phyloP scores from a whole-genome alignment of 1,284 basidiomycete genomes.

The Ceratobasidium papillatum region DNA sequence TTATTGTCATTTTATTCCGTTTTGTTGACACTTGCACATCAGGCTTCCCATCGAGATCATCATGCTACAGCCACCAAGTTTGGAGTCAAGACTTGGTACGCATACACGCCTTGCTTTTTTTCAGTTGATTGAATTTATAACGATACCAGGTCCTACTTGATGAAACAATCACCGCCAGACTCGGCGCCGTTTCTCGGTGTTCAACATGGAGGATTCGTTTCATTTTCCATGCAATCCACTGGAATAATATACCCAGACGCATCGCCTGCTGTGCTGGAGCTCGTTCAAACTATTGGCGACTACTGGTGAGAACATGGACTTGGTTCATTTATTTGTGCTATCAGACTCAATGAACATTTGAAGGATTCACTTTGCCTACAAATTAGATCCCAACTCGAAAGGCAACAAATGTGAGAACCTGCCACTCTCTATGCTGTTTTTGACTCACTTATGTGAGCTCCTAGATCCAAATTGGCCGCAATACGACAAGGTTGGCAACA shows the following conservation, averaged over 20 bases:
- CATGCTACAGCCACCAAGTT: conserved; percentile 14
- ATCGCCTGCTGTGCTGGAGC: neutral
- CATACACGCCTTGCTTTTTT: neutral
- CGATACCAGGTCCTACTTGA: conserved; percentile 5
- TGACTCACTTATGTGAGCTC: neutral
- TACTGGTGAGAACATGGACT: conserved; percentile 9
- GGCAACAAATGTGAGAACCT: neutral
- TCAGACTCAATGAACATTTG: neutral
- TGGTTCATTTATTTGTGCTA: neutral
- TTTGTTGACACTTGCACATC: neutral
- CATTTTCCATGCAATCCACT: conserved; percentile 9
- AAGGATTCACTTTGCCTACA: conserved; percentile 37
- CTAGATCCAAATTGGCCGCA: conserved; percentile 13
- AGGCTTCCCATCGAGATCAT: conserved; percentile 24
- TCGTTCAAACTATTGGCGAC: conserved; percentile 15
- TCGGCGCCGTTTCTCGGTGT: neutral
- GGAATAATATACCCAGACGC: neutral
- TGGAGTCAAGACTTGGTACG: conserved; percentile 29
- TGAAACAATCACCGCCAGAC: neutral
- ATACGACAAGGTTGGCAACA: neutral
- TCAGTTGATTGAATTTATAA: neutral
- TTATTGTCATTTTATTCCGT: neutral
- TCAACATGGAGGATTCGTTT: neutral
- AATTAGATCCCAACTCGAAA: conserved; percentile 23
- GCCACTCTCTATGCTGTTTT: neutral